These are phyloP conservation scores for Porphyrellus sp. DNA, from an alignment of 1,284 basidiomycete species.

Conservation along the genomic window DNA sequence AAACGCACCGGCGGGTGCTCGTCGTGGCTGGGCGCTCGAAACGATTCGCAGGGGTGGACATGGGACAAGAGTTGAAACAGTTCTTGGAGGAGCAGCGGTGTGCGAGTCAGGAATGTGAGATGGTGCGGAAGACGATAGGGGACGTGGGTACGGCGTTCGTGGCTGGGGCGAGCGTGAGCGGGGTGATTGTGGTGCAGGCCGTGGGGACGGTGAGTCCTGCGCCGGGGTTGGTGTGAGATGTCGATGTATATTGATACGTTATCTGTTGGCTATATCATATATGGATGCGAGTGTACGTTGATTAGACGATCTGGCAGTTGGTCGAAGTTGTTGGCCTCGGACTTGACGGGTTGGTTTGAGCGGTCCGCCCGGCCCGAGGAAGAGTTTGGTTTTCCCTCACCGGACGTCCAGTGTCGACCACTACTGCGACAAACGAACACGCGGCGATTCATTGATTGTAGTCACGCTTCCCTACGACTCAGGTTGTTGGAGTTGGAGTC, in stretches of 20 bases:
- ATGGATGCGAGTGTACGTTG: too few relatives aligned
- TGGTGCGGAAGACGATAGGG: constrained; percentile 70
- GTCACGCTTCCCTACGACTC: too few relatives aligned
- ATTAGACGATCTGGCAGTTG: too few relatives aligned
- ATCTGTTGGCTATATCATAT: too few relatives aligned
- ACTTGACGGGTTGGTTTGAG: too few relatives aligned
- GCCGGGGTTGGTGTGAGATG: too few relatives aligned
- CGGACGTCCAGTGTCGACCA: not conserved
- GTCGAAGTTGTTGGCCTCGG: too few relatives aligned
- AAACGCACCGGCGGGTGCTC: constrained; percentile 39
- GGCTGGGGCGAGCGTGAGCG: constrained; percentile 28
- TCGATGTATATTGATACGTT: too few relatives aligned
- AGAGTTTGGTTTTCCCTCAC: too few relatives aligned
- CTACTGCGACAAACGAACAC: constrained; percentile 5
- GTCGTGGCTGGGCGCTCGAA: constrained; percentile 76
- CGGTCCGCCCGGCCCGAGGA: too few relatives aligned
- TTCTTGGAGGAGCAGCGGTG: constrained; percentile 49
- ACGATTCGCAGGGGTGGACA: constrained; percentile 57
- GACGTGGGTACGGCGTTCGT: constrained; percentile 70
- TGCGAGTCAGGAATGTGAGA: constrained; percentile 35
- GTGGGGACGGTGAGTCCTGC: not conserved
- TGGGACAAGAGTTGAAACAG: constrained; percentile 54
- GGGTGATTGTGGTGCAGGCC: constrained; percentile 31
- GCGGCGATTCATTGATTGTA: too few relatives aligned
- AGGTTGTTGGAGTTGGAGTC: too few relatives aligned